Evolutionary conservation across 2,329 filamentous ascomycete species (phyloP).

Genomic region (Neofusicoccum cordaticola): DNA sequence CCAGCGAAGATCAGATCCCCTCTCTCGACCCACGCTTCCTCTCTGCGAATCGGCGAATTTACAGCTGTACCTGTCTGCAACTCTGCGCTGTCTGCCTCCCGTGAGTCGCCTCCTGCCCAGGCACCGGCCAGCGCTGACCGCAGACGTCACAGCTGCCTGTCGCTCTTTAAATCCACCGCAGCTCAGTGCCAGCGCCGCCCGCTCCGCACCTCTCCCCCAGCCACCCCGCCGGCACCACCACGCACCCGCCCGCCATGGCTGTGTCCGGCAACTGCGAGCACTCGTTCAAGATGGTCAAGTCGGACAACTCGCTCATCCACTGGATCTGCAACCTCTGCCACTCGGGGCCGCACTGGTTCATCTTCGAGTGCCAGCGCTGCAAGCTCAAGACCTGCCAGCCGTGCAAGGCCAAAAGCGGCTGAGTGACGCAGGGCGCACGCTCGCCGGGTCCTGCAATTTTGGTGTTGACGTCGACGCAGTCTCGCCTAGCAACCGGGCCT

Average conservation of each 20-base stretch:
- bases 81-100: neutral
- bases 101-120: constrained; percentile 1
- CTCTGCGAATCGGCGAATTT: constrained; percentile 11
- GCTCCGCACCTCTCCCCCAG: neutral
- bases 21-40: neutral
- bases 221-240: neutral
- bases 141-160: neutral
- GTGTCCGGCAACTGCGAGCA: constrained; percentile 49
- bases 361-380: constrained; percentile 51
- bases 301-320: constrained; percentile 49
- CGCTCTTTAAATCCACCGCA: neutral
- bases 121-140: neutral
- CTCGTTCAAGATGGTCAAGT: constrained; percentile 51
- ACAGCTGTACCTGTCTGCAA: neutral
- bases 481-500: constrained; percentile 6
- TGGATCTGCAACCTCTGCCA: constrained; percentile 55
- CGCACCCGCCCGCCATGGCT: constrained; percentile 39
- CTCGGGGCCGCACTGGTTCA: constrained; percentile 50
- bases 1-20: constrained; percentile 13
- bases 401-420: constrained; percentile 43
- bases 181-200: neutral
- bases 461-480: constrained; percentile 15
- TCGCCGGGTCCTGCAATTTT: constrained; percentile 8
- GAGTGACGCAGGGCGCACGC: constrained; percentile 17
- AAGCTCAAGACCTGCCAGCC: constrained; percentile 51